Percentiles rank a stretch among this genome's conserved stretches.
phyloP scores from a whole-genome alignment of 1,284 basidiomycete species.

The Hypsizygus ulmarius region DNA sequence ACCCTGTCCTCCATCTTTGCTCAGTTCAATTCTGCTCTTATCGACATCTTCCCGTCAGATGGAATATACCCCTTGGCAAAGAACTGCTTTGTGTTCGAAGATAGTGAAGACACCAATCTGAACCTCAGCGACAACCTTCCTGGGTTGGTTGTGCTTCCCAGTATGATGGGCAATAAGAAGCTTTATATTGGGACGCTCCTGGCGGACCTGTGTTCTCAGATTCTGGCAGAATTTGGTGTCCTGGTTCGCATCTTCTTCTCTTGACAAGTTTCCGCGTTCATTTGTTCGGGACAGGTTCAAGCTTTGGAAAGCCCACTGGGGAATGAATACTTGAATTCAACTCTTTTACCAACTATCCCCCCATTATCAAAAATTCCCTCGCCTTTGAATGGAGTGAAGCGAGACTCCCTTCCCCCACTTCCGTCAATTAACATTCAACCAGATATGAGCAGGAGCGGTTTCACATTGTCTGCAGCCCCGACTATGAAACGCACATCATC shows the following conservation, averaged over 20 bases:
- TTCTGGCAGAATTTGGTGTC: constrained; percentile 78
- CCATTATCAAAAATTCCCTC: constrained; percentile 56
- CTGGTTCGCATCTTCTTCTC: constrained; percentile 48
- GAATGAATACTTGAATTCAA: constrained; percentile 71
- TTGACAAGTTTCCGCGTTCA: constrained; percentile 18
- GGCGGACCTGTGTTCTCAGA: constrained; percentile 81
- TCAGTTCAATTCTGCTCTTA: constrained; percentile 61
- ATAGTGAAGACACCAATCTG: constrained; percentile 57
- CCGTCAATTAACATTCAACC: constrained; percentile 55
- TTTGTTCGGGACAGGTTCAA: constrained; percentile 45
- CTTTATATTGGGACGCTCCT: constrained; percentile 83
- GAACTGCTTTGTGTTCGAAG: constrained; percentile 79
- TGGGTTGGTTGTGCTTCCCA: constrained; percentile 71
- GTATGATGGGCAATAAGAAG: constrained; percentile 77
- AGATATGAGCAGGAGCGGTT: constrained; percentile 44
- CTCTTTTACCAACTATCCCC: constrained; percentile 59
- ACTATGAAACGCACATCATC: constrained; percentile 54
- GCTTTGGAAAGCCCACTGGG: constrained; percentile 68
- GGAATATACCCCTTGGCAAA: constrained; percentile 73
- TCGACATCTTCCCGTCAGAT: constrained; percentile 61
- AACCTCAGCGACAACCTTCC: constrained; percentile 57
- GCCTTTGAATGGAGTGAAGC: constrained; percentile 45
- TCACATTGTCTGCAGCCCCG: constrained; percentile 42
- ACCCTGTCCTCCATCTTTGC: constrained; percentile 59
- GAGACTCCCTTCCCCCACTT: constrained; percentile 43